Evolutionary conservation across 1,284 basidiomycete species (phyloP).

Genomic region (Austroboletus novae-zelandiae): DNA sequence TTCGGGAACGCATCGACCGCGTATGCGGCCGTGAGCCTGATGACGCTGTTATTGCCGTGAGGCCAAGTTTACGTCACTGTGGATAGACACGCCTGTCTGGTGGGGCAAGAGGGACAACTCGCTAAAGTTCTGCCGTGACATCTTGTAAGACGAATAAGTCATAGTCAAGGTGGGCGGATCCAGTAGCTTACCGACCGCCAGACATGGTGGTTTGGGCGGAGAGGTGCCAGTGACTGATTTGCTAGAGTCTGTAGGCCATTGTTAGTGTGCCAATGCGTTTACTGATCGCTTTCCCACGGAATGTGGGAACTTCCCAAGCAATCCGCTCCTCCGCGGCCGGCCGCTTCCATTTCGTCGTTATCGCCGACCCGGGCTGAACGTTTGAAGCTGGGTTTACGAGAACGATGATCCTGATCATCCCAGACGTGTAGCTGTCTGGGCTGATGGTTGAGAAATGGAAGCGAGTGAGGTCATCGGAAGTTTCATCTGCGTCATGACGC

Average conservation of each 20-base stretch:
- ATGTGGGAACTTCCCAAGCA: no score
- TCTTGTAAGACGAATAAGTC: constrained; percentile 12
- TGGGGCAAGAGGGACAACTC: constrained; percentile 73
- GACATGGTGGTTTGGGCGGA: constrained; percentile 39
- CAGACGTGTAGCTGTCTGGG: neutral
- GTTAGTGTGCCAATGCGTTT: no score
- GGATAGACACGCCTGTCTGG: constrained; percentile 60
- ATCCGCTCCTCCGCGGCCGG: no score
- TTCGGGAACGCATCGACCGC: constrained; percentile 77
- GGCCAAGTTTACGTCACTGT: neutral
- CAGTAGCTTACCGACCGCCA: constrained; percentile 42
- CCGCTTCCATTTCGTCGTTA: neutral
- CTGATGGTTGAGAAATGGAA: neutral
- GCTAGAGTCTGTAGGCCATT: constrained; percentile 56
- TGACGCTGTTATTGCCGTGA: constrained; percentile 59
- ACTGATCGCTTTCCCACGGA: neutral
- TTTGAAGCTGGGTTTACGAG: neutral
- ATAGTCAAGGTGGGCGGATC: constrained; percentile 12
- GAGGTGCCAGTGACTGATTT: constrained; percentile 46
- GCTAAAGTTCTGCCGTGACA: constrained; percentile 67
- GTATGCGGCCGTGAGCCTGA: constrained; percentile 87
- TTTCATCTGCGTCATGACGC: neutral
- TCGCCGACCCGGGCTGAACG: neutral
- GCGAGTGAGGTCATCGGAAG: neutral
- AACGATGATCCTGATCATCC: neutral